A percentile compares a stretch with the other conserved stretches of the same genome.
Conservation (phyloP, 2,329 filamentous ascomycete genomes). For the Lachnellula occidentalis region DNA sequence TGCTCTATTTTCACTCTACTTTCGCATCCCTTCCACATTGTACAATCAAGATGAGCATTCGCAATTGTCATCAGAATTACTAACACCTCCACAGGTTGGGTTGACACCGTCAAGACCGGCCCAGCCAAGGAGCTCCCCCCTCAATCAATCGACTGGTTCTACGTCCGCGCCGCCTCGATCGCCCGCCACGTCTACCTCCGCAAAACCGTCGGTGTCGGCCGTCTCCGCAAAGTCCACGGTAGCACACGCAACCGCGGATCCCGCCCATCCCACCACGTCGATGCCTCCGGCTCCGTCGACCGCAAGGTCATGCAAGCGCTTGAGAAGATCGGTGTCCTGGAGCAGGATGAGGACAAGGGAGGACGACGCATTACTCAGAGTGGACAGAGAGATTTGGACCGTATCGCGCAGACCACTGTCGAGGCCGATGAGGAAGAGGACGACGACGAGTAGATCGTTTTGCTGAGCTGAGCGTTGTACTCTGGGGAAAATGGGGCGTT, state of each 20-base stretch:
- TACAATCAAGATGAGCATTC: no score
- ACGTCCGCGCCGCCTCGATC: slow-evolving; percentile 84
- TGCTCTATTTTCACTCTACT: not conserved
- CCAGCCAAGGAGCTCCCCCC: slow-evolving; percentile 95
- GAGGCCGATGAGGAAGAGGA: slow-evolving; percentile 69
- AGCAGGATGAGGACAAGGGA: slow-evolving; percentile 97
- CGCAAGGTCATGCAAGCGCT: slow-evolving; percentile 96
- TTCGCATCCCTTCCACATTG: not conserved
- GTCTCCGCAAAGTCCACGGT: slow-evolving; percentile 94
- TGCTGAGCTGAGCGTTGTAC: slow-evolving; percentile 16
- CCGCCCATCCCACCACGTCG: slow-evolving; percentile 88
- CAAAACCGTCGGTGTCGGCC: slow-evolving; percentile 98
- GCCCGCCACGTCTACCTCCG: slow-evolving; percentile 98
- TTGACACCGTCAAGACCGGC: slow-evolving; percentile 99
- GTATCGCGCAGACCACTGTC: slow-evolving; percentile 75
- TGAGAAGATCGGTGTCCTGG: slow-evolving; percentile 98
- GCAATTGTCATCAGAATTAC: slow-evolving; percentile 1
- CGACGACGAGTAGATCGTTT: slow-evolving; percentile 55
- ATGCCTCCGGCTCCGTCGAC: slow-evolving; percentile 92
- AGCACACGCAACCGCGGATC: slow-evolving; percentile 95
- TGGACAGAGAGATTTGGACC: slow-evolving; percentile 98
- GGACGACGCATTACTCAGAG: slow-evolving; percentile 96
- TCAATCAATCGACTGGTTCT: slow-evolving; percentile 97
- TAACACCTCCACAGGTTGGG: slow-evolving; percentile 66
- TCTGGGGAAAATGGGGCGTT: slow-evolving; percentile 16